Evolutionary conservation across 2,329 filamentous ascomycete genomes (phyloP).

Genomic region (Thermothelomyces thermophilus): DNA sequence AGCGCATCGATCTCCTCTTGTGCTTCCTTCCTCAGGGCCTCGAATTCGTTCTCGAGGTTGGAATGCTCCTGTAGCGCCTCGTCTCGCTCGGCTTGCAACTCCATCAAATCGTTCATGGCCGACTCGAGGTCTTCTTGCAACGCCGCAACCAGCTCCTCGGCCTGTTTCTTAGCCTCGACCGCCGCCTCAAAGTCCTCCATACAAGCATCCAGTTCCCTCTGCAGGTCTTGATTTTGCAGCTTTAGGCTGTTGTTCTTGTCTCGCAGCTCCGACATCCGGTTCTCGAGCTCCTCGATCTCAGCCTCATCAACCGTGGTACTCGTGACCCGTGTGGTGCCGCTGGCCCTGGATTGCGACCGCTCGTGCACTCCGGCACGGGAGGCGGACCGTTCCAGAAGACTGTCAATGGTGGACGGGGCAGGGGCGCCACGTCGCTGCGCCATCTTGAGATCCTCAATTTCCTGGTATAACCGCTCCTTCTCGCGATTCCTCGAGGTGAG

Average conservation of each 20-base stretch:
- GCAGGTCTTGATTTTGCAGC: constrained; percentile 82
- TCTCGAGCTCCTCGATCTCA: constrained; percentile 81
- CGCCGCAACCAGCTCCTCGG: constrained; percentile 51
- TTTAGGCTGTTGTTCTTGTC: constrained; percentile 83
- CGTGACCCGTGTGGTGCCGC: constrained; percentile 59
- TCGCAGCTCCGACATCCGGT: constrained; percentile 71
- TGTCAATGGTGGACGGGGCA: constrained; percentile 67
- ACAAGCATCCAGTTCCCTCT: constrained; percentile 72
- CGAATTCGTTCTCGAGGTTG: constrained; percentile 52
- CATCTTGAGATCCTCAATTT: constrained; percentile 95
- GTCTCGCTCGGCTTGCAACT: constrained; percentile 75
- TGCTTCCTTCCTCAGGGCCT: constrained; percentile 54
- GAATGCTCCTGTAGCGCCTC: constrained; percentile 65
- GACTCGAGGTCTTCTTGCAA: constrained; percentile 78
- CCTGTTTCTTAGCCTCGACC: constrained; percentile 54
- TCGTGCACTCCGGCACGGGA: constrained; percentile 67
- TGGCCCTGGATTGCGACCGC: constrained; percentile 67
- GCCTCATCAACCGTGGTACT: constrained; percentile 55
- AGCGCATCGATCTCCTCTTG: constrained; percentile 61
- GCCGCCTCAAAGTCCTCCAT: constrained; percentile 73
- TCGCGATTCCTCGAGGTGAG: constrained; percentile 92
- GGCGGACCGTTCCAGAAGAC: constrained; percentile 87
- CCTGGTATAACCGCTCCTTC: constrained; percentile 88
- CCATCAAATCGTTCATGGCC: constrained; percentile 71
- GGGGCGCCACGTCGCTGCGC: constrained; percentile 65